Percentiles rank a stretch among this genome's conserved stretches.
phyloP scores from a whole-genome alignment of 495 filamentous ascomycete species.

The Platismatia glauca region DNA sequence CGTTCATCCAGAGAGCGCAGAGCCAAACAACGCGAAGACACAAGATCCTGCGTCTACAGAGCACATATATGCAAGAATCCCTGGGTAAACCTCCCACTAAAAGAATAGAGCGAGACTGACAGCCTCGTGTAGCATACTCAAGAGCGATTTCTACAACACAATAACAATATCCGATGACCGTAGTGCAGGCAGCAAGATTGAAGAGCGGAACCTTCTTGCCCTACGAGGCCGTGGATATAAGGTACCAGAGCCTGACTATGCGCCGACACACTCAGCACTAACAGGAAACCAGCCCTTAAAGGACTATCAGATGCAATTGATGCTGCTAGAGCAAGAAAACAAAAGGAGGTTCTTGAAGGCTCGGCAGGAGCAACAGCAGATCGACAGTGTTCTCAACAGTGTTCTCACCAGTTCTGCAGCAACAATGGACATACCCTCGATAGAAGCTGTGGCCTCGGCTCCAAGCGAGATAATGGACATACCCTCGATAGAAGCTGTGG shows the following conservation, averaged over 20 bases:
- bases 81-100: not conserved
- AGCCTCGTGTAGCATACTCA: not conserved
- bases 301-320: conserved; percentile 98
- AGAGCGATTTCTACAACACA: not conserved
- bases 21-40: not conserved
- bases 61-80: not conserved
- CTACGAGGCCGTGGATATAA: not conserved
- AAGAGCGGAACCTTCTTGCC: not conserved
- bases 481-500: not conserved
- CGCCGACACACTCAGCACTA: no score
- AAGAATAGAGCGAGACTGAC: not conserved
- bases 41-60: not conserved
- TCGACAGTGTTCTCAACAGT: no score
- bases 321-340: conserved; percentile 96
- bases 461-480: no score
- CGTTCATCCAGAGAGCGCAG: not conserved
- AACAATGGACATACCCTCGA: no score
- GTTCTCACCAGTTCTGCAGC: not conserved
- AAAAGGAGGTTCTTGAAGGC: conserved; percentile 95
- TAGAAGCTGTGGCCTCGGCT: no score
- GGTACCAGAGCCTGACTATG: no score
- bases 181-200: not conserved
- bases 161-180: not conserved
- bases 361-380: conserved; percentile 86
- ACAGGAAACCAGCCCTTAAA: conserved; percentile 53